These are phyloP conservation scores for Tardiomyces blankii DNA, from an alignment of 1,139 yeast species.

Conservation along the genomic window DNA sequence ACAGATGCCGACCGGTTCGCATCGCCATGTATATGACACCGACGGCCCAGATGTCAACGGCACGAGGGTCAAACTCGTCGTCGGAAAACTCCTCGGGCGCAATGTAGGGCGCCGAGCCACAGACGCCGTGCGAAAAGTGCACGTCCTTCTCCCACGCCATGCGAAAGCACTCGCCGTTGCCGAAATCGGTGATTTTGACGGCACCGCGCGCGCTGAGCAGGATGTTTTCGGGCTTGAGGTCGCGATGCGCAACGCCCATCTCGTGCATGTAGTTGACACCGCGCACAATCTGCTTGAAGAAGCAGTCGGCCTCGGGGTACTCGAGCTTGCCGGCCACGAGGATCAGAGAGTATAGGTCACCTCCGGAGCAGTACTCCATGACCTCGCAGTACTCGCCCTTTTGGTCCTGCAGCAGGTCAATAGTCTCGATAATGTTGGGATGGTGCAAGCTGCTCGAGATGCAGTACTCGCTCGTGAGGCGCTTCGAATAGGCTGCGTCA, in stretches of 20 bases:
- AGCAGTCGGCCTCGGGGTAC: slow-evolving; percentile 85
- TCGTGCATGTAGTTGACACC: slow-evolving; percentile 94
- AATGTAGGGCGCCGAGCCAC: slow-evolving; percentile 89
- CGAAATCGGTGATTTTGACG: slow-evolving; percentile 85
- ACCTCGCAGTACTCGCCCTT: slow-evolving; percentile 83
- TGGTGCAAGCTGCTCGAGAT: slow-evolving; percentile 71
- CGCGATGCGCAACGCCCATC: slow-evolving; percentile 93
- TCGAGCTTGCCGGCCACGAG: slow-evolving; percentile 66
- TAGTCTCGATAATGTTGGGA: slow-evolving; percentile 68
- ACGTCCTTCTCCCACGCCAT: slow-evolving; percentile 93
- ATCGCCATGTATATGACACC: slow-evolving; percentile 98
- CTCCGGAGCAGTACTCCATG: slow-evolving; percentile 34
- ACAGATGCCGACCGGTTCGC: slow-evolving; percentile 88
- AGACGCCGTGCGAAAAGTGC: slow-evolving; percentile 69
- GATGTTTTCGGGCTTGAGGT: slow-evolving; percentile 84
- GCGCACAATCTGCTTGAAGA: slow-evolving; percentile 76
- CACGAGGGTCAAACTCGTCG: slow-evolving; percentile 71
- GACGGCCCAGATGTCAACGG: slow-evolving; percentile 92
- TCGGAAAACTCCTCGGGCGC: slow-evolving; percentile 86
- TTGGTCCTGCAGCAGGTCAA: slow-evolving; percentile 77
- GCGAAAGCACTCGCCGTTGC: slow-evolving; percentile 86
- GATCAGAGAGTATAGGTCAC: slow-evolving; percentile 37
- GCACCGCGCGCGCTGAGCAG: slow-evolving; percentile 68
- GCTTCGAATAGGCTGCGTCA: slow-evolving; percentile 46
- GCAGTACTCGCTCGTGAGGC: slow-evolving; percentile 75